Evolutionary conservation across 2,329 filamentous ascomycete species (phyloP).

Genomic region (Trichoderma breve): DNA sequence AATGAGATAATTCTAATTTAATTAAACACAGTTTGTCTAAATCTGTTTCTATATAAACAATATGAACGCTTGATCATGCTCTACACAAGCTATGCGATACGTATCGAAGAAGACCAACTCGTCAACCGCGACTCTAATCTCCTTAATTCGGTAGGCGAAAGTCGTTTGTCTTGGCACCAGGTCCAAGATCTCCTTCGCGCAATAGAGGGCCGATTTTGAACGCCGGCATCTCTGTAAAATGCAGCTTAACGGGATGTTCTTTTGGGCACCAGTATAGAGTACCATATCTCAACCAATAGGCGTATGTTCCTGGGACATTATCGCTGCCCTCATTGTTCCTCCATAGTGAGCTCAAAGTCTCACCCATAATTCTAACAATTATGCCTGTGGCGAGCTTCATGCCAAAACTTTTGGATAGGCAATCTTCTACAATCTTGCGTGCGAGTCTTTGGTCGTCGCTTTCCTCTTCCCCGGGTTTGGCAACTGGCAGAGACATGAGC

Average conservation of each 20-base stretch:
- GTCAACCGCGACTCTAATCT: neutral
- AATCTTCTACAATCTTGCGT: constrained; percentile 50
- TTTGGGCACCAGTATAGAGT: constrained; percentile 48
- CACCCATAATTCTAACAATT: constrained; percentile 47
- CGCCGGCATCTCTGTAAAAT: constrained; percentile 36
- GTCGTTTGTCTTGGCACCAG: neutral
- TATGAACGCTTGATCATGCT: neutral
- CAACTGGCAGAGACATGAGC: constrained; percentile 42
- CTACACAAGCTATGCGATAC: neutral
- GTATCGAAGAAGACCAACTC: neutral
- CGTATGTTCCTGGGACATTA: constrained; percentile 50
- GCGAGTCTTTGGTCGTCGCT: constrained; percentile 46
- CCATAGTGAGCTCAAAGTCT: constrained; percentile 55
- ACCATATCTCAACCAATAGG: constrained; percentile 52
- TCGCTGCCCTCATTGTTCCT: constrained; percentile 49
- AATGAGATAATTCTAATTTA: neutral
- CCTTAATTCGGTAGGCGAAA: neutral
- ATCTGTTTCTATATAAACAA: neutral
- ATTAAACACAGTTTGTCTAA: neutral
- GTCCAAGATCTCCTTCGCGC: neutral
- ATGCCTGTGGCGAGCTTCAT: constrained; percentile 57
- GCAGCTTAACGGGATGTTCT: constrained; percentile 35
- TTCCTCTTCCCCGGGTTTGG: constrained; percentile 36
- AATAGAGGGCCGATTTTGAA: constrained; percentile 38
- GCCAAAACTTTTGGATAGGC: constrained; percentile 49